These are phyloP conservation scores for Circinella umbellata DNA, from an alignment of 371 early-diverging fungal species.

Conservation along the genomic window DNA sequence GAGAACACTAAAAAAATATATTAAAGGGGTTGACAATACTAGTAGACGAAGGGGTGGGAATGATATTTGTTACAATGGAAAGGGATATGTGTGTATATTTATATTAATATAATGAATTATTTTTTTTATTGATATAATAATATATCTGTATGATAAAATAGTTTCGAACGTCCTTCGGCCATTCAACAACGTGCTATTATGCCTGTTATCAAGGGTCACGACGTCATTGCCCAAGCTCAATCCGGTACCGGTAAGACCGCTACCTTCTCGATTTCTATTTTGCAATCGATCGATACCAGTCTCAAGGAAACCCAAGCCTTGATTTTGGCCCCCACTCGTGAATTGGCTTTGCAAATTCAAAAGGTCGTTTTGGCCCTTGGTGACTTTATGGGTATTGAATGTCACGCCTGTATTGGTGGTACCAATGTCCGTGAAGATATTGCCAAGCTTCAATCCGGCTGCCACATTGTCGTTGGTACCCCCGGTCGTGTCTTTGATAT, in stretches of 20 bases:
- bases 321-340: constrained; percentile 91
- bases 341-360: constrained; percentile 91
- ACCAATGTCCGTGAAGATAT: constrained; percentile 86
- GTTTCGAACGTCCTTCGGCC: constrained; percentile 89
- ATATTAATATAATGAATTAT: not conserved
- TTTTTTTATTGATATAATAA: constrained; percentile 3
- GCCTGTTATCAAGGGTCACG: constrained; percentile 83
- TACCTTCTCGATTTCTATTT: constrained; percentile 92
- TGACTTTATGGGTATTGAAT: constrained; percentile 82
- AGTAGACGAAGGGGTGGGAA: too few relatives aligned
- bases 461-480: constrained; percentile 91
- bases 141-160: constrained; percentile 12
- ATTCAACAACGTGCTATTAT: constrained; percentile 94
- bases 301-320: constrained; percentile 85
- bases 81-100: not conserved
- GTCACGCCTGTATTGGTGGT: constrained; percentile 92
- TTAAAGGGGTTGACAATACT: too few relatives aligned
- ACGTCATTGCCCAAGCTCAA: constrained; percentile 96
- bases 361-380: constrained; percentile 85
- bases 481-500: constrained; percentile 96
- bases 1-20: too few relatives aligned
- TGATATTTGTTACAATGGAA: not conserved
- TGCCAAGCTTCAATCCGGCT: constrained; percentile 63
- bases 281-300: constrained; percentile 83
- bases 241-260: constrained; percentile 99